Base-by-base conservation (phyloP, 345 rosid genomes). In the Anacardium occidentale region DNA sequence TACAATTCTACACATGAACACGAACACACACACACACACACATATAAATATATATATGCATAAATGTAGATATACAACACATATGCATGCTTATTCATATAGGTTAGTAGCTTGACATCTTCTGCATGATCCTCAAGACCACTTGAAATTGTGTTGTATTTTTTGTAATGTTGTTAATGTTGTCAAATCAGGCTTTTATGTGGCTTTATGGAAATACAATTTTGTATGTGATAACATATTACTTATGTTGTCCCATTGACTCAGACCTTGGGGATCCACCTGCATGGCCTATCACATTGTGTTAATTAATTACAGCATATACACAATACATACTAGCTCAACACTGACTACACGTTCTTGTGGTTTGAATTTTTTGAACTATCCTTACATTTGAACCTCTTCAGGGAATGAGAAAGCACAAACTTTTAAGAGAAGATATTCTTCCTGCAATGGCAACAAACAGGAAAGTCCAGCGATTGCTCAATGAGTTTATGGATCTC, bases 391-490 rank as follows among this genome's bases (percentile, higher is more conserved):
- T 51, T 56, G 53, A 65, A 22, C 62, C 61, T 71, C 68, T 89
- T 54, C 83, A 93, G 99, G 98, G 98, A 78, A 86, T 91, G 90
- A 80, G 83, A 82, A 96, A 93, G 83, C 98, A 90, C 87, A 92
- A 87, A 68, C 94, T 92, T 68, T 79, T 95, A 68, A 77, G 86
- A 75, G 92, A 92, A 52, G 97, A 93, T 77, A 86, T 96, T 83
- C 97, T 96, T 73, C 98, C 99, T 7, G 97, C 98, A 52, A 87
- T 91, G 94, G 99, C 98, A 63, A 82, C 98, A 40, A 96, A 96
- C 78, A 82, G 99, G 62, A 96, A 93, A 83, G 99, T 96, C 50
- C 99, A 96, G 84, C 88, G 97, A 37, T 84, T 96, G 45, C 96
- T 96, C 53, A 91, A 88, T 29, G 99, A 96, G 80, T 96, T 96